Percentiles rank a stretch among this genome's conserved stretches.
These are phyloP conservation scores for Turritis glabra DNA, from an alignment of 345 rosid species.

Conservation along the genomic window DNA sequence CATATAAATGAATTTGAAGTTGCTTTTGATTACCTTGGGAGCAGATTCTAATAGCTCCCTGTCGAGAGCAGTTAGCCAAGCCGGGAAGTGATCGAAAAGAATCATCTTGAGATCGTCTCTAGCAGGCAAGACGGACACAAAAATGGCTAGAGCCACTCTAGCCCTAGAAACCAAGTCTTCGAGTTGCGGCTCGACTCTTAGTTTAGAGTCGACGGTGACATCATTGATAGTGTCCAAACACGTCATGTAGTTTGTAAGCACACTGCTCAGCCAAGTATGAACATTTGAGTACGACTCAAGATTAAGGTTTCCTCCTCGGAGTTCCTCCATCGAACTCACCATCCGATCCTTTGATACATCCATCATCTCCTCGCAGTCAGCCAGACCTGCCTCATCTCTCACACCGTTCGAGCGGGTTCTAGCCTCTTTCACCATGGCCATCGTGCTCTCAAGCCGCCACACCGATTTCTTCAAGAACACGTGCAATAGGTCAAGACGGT, in stretches of 20 bases:
- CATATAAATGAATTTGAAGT: background rate
- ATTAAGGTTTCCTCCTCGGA: slow-evolving; percentile 36
- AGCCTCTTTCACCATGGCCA: slow-evolving; percentile 20
- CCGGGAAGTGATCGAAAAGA: slow-evolving; percentile 40
- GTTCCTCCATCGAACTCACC: slow-evolving; percentile 50
- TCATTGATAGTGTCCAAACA: slow-evolving; percentile 61
- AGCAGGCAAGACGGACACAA: slow-evolving; percentile 43
- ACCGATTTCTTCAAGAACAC: slow-evolving; percentile 43
- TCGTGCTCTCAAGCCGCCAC: slow-evolving; percentile 31
- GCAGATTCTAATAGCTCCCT: slow-evolving; percentile 45
- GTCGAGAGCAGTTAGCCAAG: slow-evolving; percentile 62
- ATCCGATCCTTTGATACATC: slow-evolving; percentile 55
- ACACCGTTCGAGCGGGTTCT: slow-evolving; percentile 40
- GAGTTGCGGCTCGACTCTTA: slow-evolving; percentile 43
- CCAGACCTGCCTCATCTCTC: slow-evolving; percentile 43
- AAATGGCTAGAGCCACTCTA: slow-evolving; percentile 57
- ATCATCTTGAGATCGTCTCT: slow-evolving; percentile 22
- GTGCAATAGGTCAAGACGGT: slow-evolving; percentile 40
- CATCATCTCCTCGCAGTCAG: slow-evolving; percentile 62
- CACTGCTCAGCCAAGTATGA: slow-evolving; percentile 77
- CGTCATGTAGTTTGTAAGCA: slow-evolving; percentile 77
- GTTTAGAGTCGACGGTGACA: slow-evolving; percentile 23
- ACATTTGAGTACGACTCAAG: slow-evolving; percentile 49
- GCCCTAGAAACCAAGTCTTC: slow-evolving; percentile 57
- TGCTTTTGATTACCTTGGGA: slow-evolving; percentile 36